phyloP scores from a whole-genome alignment of 2,329 filamentous ascomycete species.

The Celoporthe dispersa region DNA sequence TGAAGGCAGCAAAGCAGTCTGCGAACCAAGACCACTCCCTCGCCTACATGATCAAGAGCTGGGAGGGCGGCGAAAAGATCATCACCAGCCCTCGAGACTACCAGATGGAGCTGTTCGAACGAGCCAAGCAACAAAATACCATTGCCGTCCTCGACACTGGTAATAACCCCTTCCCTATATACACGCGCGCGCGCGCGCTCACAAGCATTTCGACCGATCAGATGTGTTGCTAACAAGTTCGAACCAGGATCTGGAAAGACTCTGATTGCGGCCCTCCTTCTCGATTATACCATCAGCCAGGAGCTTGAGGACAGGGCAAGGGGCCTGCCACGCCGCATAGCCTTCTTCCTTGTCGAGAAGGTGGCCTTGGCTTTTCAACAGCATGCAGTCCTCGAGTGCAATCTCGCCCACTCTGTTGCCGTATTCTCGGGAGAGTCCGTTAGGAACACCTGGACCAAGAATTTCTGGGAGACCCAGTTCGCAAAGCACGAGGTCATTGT shows the following conservation, averaged over 20 bases:
- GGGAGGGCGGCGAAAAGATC: conserved; percentile 54
- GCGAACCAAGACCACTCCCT: conserved; percentile 39
- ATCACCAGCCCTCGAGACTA: conserved; percentile 86
- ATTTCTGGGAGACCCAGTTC: conserved; percentile 58
- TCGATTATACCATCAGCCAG: conserved; percentile 74
- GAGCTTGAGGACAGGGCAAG: conserved; percentile 72
- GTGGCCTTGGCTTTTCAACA: conserved; percentile 92
- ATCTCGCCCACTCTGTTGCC: conserved; percentile 76
- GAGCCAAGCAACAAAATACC: conserved; percentile 80
- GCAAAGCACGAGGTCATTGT: conserved; percentile 80
- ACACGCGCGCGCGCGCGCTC: background rate
- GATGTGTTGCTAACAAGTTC: conserved; percentile 26
- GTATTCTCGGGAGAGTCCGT: conserved; percentile 75
- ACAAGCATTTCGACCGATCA: background rate
- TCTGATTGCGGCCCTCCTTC: conserved; percentile 85
- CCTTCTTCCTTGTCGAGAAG: conserved; percentile 91
- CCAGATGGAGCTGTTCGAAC: conserved; percentile 88
- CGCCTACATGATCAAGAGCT: conserved; percentile 41
- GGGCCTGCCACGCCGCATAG: conserved; percentile 65
- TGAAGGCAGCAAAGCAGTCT: conserved; percentile 34
- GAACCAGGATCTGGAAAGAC: conserved; percentile 84
- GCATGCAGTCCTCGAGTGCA: conserved; percentile 77
- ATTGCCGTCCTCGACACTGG: conserved; percentile 95
- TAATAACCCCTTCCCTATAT: conserved; percentile 37
- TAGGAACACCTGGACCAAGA: conserved; percentile 44